phyloP scores from a whole-genome alignment of 2,329 filamentous ascomycete species.

The Lachnellula arida region DNA sequence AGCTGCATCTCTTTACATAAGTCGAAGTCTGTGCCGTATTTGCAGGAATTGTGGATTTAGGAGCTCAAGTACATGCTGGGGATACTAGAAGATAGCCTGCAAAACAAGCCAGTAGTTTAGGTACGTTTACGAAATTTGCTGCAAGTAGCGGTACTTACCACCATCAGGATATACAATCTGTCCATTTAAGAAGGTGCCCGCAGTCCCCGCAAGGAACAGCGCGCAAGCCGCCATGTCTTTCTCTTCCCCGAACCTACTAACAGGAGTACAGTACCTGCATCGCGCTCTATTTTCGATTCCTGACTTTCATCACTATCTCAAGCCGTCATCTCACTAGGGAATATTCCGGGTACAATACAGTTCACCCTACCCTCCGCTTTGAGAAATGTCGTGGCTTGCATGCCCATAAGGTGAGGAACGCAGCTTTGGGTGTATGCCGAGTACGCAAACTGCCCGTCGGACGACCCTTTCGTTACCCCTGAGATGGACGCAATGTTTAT shows the following conservation, averaged over 20 bases:
- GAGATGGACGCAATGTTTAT: slow-evolving; percentile 18
- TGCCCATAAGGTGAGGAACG: slow-evolving; percentile 48
- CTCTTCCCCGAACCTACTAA: slow-evolving; percentile 39
- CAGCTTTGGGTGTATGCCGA: slow-evolving; percentile 40
- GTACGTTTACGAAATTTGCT: background rate
- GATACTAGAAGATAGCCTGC: slow-evolving; percentile 28
- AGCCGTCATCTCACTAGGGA: slow-evolving; percentile 43
- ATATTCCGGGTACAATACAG: slow-evolving; percentile 49
- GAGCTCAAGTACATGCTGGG: slow-evolving; percentile 25
- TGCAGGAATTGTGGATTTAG: background rate
- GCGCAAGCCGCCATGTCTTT: slow-evolving; percentile 48
- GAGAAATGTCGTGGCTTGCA: slow-evolving; percentile 46
- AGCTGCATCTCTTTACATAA: no score
- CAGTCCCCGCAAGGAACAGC: slow-evolving; percentile 45
- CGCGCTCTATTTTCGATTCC: slow-evolving; percentile 46
- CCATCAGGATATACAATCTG: slow-evolving; percentile 50
- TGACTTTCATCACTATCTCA: slow-evolving; percentile 42
- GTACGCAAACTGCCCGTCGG: slow-evolving; percentile 18
- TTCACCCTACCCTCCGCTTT: slow-evolving; percentile 52
- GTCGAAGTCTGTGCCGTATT: background rate
- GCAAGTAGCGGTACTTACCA: slow-evolving; percentile 21
- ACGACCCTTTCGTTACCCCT: slow-evolving; percentile 28
- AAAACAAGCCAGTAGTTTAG: slow-evolving; percentile 1
- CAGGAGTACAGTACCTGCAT: slow-evolving; percentile 45
- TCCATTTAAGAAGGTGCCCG: slow-evolving; percentile 48